A percentile compares a stretch with the other conserved stretches of the same genome.
Evolutionary conservation across 164 flowering plant species (phyloP).

Genomic region (Paratinospora sagittata): DNA sequence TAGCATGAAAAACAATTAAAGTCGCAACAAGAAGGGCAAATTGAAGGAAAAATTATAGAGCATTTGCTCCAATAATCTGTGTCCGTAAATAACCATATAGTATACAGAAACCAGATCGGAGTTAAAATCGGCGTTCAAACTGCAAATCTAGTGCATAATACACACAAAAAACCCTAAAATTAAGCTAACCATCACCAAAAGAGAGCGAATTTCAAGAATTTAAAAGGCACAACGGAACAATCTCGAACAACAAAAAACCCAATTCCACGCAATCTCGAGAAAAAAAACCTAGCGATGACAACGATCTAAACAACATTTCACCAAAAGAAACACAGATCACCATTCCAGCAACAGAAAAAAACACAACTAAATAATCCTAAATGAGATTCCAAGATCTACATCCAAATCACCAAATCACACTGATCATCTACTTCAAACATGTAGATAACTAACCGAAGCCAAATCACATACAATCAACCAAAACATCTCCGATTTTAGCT

Average conservation of each 20-base stretch:
- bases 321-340: slow-evolving; percentile 3
- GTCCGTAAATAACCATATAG: not conserved
- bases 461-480: not conserved
- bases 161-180: slow-evolving; percentile 2
- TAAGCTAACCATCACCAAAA: not conserved
- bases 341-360: not conserved
- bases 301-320: not conserved
- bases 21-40: too few species aligned
- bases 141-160: not conserved
- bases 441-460: not conserved
- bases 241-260: not conserved
- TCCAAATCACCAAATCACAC: slow-evolving; percentile 2
- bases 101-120: slow-evolving; percentile 5
- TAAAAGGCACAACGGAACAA: not conserved
- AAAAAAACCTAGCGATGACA: not conserved
- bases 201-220: not conserved
- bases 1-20: not conserved
- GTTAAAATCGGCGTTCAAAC: not conserved
- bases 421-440: not conserved
- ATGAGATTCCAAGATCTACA: not conserved
- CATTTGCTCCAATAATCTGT: not conserved
- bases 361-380: not conserved
- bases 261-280: not conserved
- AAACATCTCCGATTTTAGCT: slow-evolving; percentile 3
- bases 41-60: not conserved